Conservation (phyloP, 306 rosid genomes). For the Clitoria ternatea region DNA sequence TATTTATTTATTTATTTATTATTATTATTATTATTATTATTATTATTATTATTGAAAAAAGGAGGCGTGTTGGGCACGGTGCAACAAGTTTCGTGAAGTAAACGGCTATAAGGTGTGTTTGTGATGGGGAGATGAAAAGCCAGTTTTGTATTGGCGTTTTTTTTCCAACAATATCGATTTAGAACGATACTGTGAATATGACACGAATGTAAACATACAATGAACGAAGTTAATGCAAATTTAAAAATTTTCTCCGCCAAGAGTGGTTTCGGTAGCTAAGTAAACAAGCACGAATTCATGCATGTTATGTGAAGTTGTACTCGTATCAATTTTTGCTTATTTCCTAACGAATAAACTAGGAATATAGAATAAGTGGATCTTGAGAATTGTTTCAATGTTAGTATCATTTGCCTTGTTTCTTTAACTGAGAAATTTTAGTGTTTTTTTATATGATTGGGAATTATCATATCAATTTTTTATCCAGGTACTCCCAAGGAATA, state of each 20-base stretch:
- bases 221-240: no score
- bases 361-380: neutral
- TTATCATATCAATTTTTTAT: neutral
- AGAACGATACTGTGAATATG: no score
- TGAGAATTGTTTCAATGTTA: neutral
- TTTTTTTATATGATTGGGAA: neutral
- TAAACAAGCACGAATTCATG: no score
- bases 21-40: neutral
- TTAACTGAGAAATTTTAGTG: neutral
- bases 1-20: no score
- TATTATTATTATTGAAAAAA: neutral
- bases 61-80: neutral
- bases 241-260: no score
- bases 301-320: neutral
- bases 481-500: neutral
- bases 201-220: no score
- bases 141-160: no score
- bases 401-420: neutral
- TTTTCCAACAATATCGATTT: no score
- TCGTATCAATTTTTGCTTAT: neutral
- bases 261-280: no score
- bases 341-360: neutral
- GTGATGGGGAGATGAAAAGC: neutral
- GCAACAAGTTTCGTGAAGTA: neutral
- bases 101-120: neutral